Evolutionary conservation across 2,329 filamentous ascomycete species (phyloP).

Genomic region (Leptographium radiaticola): DNA sequence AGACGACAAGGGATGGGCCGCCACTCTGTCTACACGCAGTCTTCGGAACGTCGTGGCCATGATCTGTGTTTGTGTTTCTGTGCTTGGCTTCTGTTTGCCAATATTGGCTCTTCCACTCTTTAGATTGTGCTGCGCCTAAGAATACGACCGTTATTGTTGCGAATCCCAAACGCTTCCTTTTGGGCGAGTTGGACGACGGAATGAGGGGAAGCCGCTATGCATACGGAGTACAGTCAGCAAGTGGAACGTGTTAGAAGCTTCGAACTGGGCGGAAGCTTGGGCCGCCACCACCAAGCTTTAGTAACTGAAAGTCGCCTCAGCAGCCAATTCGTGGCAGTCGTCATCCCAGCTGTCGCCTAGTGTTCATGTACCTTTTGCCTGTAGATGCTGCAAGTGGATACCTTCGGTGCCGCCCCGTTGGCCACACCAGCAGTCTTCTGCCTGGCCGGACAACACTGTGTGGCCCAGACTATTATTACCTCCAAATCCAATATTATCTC

Average conservation of each 20-base stretch:
- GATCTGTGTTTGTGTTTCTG: too few species aligned
- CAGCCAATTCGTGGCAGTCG: constrained; percentile 11
- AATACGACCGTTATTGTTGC: too few species aligned
- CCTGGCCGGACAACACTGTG: neutral
- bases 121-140: too few species aligned
- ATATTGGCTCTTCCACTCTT: too few species aligned
- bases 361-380: constrained; percentile 4
- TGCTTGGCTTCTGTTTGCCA: too few species aligned
- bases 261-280: constrained; percentile 11
- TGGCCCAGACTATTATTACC: neutral
- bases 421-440: constrained; percentile 1
- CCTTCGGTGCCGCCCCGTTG: neutral
- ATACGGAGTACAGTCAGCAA: constrained; percentile 12
- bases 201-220: too few species aligned
- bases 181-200: too few species aligned
- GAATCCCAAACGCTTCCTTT: too few species aligned
- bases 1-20: too few species aligned
- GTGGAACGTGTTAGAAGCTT: constrained; percentile 15
- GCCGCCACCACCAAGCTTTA: constrained; percentile 1
- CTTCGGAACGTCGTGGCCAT: too few species aligned
- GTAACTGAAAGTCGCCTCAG: neutral
- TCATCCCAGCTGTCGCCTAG: constrained; percentile 20
- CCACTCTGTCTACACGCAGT: too few species aligned
- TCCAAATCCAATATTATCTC: neutral
- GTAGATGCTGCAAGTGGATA: neutral